Percentiles rank a stretch among this genome's conserved stretches.
These are phyloP conservation scores for Proliferodiscus dingleyae DNA, from an alignment of 2,329 filamentous ascomycete species.

Conservation along the genomic window DNA sequence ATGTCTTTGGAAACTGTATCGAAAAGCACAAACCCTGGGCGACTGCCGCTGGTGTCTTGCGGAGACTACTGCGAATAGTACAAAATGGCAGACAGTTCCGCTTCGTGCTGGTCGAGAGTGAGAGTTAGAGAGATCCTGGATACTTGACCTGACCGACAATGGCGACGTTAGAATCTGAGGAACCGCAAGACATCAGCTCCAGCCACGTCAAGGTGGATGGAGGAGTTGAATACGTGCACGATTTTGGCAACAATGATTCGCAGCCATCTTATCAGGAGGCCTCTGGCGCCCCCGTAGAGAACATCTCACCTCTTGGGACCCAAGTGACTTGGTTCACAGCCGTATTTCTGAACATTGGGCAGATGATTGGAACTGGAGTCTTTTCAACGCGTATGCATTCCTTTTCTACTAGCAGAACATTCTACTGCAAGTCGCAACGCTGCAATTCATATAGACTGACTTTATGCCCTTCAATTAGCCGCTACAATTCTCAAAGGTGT, in stretches of 20 bases:
- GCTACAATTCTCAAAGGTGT: slow-evolving; percentile 53
- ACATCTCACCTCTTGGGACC: slow-evolving; percentile 54
- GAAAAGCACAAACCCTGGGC: not conserved
- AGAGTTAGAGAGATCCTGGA: not conserved
- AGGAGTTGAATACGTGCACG: slow-evolving; percentile 8
- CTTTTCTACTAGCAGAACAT: not conserved
- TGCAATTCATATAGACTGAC: no score
- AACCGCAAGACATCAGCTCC: slow-evolving; percentile 1
- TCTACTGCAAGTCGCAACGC: no score
- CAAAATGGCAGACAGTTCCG: not conserved
- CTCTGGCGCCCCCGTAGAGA: slow-evolving; percentile 56
- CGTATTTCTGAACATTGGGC: slow-evolving; percentile 55
- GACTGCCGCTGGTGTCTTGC: not conserved
- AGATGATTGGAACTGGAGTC: slow-evolving; percentile 61
- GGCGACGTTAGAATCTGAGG: not conserved
- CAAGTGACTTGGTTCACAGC: slow-evolving; percentile 51
- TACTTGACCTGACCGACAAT: not conserved
- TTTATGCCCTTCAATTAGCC: slow-evolving; percentile 42
- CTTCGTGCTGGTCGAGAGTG: no score
- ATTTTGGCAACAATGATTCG: slow-evolving; percentile 42
- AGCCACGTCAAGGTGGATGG: slow-evolving; percentile 9
- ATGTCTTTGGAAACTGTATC: not conserved
- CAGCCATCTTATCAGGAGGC: slow-evolving; percentile 52
- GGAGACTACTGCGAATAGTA: not conserved
- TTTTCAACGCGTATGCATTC: slow-evolving; percentile 54